These are phyloP conservation scores for Penicillium desertorum DNA, from an alignment of 495 filamentous ascomycete genomes.

Conservation along the genomic window DNA sequence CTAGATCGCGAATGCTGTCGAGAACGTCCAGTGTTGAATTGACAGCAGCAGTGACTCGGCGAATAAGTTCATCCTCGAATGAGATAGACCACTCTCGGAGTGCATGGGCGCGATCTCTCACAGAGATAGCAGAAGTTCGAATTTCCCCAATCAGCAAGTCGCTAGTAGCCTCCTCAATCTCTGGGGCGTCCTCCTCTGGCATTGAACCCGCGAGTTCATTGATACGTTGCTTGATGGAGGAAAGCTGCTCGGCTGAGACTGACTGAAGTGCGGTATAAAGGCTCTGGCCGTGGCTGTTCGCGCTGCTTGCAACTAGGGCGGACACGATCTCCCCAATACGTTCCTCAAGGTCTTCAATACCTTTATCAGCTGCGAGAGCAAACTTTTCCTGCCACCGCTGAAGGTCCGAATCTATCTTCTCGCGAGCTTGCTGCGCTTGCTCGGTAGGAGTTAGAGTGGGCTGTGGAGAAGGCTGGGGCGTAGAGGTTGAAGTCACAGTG, in stretches of 20 bases:
- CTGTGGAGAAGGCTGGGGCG: conserved; percentile 22
- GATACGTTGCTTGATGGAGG: conserved; percentile 66
- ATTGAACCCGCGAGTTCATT: conserved; percentile 56
- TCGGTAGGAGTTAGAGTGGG: conserved; percentile 40
- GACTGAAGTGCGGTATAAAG: conserved; percentile 68
- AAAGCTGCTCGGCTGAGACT: conserved; percentile 58
- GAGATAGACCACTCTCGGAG: conserved; percentile 75
- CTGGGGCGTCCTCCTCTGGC: conserved; percentile 53
- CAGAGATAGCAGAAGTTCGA: conserved; percentile 67
- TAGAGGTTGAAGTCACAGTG: conserved; percentile 26
- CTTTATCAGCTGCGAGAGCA: conserved; percentile 75
- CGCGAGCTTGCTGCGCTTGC: conserved; percentile 54
- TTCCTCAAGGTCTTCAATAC: conserved; percentile 65
- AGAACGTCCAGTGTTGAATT: conserved; percentile 79
- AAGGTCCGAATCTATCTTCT: conserved; percentile 76
- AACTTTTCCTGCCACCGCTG: conserved; percentile 83
- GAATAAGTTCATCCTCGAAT: conserved; percentile 68
- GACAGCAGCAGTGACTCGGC: conserved; percentile 70
- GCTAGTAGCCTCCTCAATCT: conserved; percentile 55
- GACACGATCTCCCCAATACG: conserved; percentile 77
- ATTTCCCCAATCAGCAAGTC: conserved; percentile 65
- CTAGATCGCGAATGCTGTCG: conserved; percentile 80
- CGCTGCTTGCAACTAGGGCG: conserved; percentile 64
- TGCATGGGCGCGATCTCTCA: conserved; percentile 78
- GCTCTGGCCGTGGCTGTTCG: conserved; percentile 63